Conservation (phyloP, 129 eudicot species). For the Solidago caesia region DNA sequence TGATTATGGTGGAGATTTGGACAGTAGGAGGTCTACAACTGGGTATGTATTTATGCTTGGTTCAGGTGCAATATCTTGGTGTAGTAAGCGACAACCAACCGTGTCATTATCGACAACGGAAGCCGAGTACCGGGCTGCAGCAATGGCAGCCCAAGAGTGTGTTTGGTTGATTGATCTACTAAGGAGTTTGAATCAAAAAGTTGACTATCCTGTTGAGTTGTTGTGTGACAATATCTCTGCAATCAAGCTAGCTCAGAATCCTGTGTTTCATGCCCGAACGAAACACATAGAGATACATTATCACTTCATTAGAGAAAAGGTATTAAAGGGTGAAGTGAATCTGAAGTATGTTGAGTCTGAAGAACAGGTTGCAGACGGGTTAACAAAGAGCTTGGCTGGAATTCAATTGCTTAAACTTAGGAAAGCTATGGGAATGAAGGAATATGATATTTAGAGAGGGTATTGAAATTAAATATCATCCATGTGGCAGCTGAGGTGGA, state of each 20-base stretch:
- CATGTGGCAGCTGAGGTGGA: no score
- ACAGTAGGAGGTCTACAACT: not conserved
- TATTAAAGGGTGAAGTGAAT: not conserved
- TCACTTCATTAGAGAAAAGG: constrained; percentile 1
- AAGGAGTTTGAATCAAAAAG: not conserved
- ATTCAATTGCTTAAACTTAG: not conserved
- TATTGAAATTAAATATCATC: no score
- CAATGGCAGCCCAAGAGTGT: constrained; percentile 2
- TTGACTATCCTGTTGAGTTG: not conserved
- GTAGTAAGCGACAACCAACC: constrained; percentile 5
- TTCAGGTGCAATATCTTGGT: not conserved
- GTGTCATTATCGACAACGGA: not conserved
- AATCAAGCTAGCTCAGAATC: not conserved
- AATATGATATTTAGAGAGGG: not conserved
- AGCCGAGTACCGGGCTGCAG: not conserved
- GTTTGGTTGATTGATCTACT: not conserved
- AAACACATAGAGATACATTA: not conserved
- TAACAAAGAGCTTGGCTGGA: not conserved
- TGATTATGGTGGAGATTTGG: not conserved
- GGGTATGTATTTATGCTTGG: not conserved
- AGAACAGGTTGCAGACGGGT: not conserved
- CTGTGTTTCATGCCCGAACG: constrained; percentile 12
- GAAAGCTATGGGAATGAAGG: not conserved
- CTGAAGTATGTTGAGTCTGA: not conserved
- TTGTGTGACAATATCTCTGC: constrained; percentile 10